Percentiles rank a stretch among this genome's conserved stretches.
These are phyloP conservation scores for Anthracocystis setariae DNA, from an alignment of 1,284 basidiomycete species.

Conservation along the genomic window DNA sequence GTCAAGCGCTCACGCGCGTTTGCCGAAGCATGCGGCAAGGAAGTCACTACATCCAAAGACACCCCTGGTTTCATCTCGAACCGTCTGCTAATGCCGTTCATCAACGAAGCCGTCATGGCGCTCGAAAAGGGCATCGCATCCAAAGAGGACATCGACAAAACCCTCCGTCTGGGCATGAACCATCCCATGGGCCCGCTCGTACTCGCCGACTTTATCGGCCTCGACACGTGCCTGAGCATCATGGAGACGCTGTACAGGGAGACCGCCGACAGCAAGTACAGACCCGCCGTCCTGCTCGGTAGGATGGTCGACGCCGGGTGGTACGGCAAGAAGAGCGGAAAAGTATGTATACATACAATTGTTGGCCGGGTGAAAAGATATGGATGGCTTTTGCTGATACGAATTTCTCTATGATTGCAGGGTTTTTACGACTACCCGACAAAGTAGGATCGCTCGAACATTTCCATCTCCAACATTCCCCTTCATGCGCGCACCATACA, in stretches of 20 bases:
- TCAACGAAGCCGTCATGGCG: constrained; percentile 91
- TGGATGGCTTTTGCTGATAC: not conserved
- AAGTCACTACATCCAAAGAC: constrained; percentile 72
- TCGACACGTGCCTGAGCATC: constrained; percentile 76
- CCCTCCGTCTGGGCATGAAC: constrained; percentile 90
- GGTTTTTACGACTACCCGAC: constrained; percentile 63
- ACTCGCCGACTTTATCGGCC: constrained; percentile 78
- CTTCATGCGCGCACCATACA: not conserved
- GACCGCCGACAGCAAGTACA: constrained; percentile 93
- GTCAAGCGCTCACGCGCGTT: constrained; percentile 82
- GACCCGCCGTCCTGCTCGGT: constrained; percentile 88
- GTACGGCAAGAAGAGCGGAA: constrained; percentile 82
- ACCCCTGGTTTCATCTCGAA: constrained; percentile 78
- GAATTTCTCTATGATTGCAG: constrained; percentile 14
- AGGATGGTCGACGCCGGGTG: constrained; percentile 97
- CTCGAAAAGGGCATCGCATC: constrained; percentile 91
- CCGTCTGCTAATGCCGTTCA: constrained; percentile 84
- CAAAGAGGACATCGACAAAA: constrained; percentile 93
- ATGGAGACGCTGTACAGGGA: constrained; percentile 71
- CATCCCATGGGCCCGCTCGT: constrained; percentile 84
- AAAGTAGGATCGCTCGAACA: constrained; percentile 15
- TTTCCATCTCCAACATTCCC: not conserved
- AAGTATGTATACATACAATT: constrained; percentile 34
- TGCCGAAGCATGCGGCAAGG: constrained; percentile 87
- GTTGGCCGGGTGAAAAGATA: not conserved